Base-by-base conservation (phyloP, 1,284 basidiomycete genomes). In the Malassezia dermatis region DNA sequence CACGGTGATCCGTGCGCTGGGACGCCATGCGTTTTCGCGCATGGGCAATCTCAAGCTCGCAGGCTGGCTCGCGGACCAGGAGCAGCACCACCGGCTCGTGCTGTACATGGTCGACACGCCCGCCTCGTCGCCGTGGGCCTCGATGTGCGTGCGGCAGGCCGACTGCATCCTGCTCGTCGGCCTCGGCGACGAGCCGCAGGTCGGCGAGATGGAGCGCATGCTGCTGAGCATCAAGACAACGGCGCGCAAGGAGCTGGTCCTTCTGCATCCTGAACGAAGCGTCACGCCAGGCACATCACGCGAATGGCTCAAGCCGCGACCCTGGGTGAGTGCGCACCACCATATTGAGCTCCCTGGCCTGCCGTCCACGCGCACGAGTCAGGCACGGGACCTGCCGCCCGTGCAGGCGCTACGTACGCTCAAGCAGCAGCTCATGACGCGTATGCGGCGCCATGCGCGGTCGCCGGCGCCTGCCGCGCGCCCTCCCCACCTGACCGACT, bases 111-210 rank as follows among this genome's bases (percentile, higher is more conserved):
- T 71, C 15, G 71, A 74, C 48, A 74, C 71, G 17, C 61, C 69
- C 8, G 70, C 71, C 8, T 66, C 65, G 41, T 71, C 69, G 13
- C 56, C 70, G 12, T 74, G 71, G 71, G 66, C 71, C 17, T 65
- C 69, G 49, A 74, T 70, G 8, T 64, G 65, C 42, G 67, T 74
- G 24, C 62, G 70, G 17, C 72, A 90, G 83, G 94, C 94, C 12
- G 93, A 98, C 77, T 90, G 86, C 69, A 86, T 98, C 17, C 84
- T 99, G 80, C 83, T 98, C 19, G 86, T 98, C 31, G 90, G 90
- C n/a, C 71, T 75, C 46, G 78, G 76, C 11, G 88, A 93, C 62
- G 90, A 95, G 75, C 86, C 88, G 0, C 68, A 76, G 19, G 79
- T 89, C 17, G 90, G 90, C 23, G 90, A 95, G 77, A 93, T 89